Evolutionary conservation across 306 rosid genomes (phyloP), one percentile per base, ranked within the genome.

Genomic region (Senna tora): DNA sequence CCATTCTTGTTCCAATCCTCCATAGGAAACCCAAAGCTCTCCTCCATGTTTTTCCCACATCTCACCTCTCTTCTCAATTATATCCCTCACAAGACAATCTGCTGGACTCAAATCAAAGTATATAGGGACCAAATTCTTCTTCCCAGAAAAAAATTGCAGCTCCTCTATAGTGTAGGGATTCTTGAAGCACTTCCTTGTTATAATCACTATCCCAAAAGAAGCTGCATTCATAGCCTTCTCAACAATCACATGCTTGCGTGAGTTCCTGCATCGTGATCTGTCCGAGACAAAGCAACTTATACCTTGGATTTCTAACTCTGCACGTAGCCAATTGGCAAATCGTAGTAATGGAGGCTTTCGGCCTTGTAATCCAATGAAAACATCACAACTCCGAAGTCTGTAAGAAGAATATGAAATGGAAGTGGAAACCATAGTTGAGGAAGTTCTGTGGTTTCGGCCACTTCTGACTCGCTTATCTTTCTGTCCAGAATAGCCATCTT

Each of bases 181-280:
- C 82, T 80, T 85, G 87, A 92, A 89, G n/a, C 92, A 92, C 83
- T 89, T 92, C 81, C 75, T 87, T 34, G 96, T 89, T 69, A 92
- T 75, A 66, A 92, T 80, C 9, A 89, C 83, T 22, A 92, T 79
- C 54, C 96, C 97, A 58, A 87, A 92, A 47, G 92, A 89, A 77
- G 96, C 90, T 47, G 87, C 93, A 73, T 92, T 92, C 94, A 89
- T 92, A 20, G 92, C 97, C 80, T 83, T 89, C 84, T 92, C 96
- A 46, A 77, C 84, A 65, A 80, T 77, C 69, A 81, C 68, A 55
- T 74, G 90, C 67, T 87, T 89, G 64, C 89, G 88, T 5, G 90
- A 79, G 77, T 59, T 89, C 80, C 89, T 80, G 81, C 88, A 82
- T 39, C 84, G 85, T 56, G 96, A 86, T 77, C 92, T 80, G 73